Percentiles rank a stretch among this genome's conserved stretches.
Evolutionary conservation across 495 filamentous ascomycete genomes (phyloP).

Genomic region (Aspergillus conjunctus): DNA sequence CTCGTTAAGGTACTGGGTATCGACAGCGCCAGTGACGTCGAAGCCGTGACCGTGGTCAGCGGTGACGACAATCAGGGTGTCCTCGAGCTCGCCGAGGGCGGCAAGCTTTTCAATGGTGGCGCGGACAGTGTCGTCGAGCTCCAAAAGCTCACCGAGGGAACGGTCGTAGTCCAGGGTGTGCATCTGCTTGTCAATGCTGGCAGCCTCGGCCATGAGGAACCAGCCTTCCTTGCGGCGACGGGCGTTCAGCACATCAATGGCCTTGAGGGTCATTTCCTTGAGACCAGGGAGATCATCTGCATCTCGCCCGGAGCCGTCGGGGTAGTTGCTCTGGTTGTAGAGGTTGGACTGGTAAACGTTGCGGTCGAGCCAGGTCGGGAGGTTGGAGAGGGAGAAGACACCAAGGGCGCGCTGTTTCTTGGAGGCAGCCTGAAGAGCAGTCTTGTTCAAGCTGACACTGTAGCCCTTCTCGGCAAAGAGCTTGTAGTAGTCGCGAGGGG

Average conservation of each 20-base stretch:
- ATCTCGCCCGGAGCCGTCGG: slow-evolving; percentile 56
- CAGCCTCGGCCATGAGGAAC: slow-evolving; percentile 78
- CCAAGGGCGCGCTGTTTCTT: slow-evolving; percentile 62
- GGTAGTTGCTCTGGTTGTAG: slow-evolving; percentile 58
- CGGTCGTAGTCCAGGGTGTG: slow-evolving; percentile 76
- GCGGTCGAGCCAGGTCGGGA: slow-evolving; percentile 73
- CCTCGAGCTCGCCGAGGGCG: slow-evolving; percentile 55
- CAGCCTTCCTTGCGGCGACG: slow-evolving; percentile 67
- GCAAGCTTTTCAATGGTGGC: slow-evolving; percentile 66
- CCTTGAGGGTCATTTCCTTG: slow-evolving; percentile 81
- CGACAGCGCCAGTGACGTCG: slow-evolving; percentile 59
- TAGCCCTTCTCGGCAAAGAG: slow-evolving; percentile 68
- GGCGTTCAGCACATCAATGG: slow-evolving; percentile 66
- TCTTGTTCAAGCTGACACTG: slow-evolving; percentile 66
- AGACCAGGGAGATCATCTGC: slow-evolving; percentile 71
- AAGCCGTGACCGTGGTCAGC: slow-evolving; percentile 81
- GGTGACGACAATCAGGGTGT: slow-evolving; percentile 70
- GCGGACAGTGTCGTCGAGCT: slow-evolving; percentile 74
- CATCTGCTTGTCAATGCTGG: slow-evolving; percentile 83
- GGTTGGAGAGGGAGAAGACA: slow-evolving; percentile 65
- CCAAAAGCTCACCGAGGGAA: slow-evolving; percentile 73
- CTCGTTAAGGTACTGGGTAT: slow-evolving; percentile 59
- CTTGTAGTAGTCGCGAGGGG: slow-evolving; percentile 65
- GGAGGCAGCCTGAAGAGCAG: slow-evolving; percentile 52
- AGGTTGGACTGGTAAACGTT: slow-evolving; percentile 70